Conservation (phyloP, 495 filamentous ascomycete species). For the Pseudoneurospora amorphoporcata region DNA sequence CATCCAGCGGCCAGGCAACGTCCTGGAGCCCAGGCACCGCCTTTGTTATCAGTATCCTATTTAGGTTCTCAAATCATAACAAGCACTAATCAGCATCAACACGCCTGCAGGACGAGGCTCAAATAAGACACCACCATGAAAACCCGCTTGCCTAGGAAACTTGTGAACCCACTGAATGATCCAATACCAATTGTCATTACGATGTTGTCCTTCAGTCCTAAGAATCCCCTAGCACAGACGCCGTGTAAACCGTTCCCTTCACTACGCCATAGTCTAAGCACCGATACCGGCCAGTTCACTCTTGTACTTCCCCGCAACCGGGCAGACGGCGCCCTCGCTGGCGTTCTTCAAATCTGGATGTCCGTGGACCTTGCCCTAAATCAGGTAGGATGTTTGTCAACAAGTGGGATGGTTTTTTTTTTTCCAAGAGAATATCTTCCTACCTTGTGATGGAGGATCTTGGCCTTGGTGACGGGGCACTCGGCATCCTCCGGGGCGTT, state of each 20-base stretch:
- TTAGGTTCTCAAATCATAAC: not conserved
- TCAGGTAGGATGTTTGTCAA: no score
- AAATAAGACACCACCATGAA: not conserved
- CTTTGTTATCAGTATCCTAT: not conserved
- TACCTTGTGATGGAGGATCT: not conserved
- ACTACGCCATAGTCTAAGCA: not conserved
- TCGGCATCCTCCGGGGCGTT: slow-evolving; percentile 31
- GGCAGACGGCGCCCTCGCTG: slow-evolving; percentile 26
- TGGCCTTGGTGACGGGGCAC: slow-evolving; percentile 41
- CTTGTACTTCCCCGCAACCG: slow-evolving; percentile 24
- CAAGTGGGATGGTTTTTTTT: no score
- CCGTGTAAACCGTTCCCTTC: not conserved
- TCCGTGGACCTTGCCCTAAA: slow-evolving; percentile 27
- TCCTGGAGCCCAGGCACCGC: not conserved
- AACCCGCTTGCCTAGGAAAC: not conserved
- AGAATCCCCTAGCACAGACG: not conserved
- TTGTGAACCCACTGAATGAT: not conserved
- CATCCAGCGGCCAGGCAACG: not conserved
- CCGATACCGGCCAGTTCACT: not conserved
- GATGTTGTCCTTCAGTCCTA: not conserved
- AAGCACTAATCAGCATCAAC: not conserved
- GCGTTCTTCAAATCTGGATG: slow-evolving; percentile 26
- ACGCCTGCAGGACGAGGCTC: not conserved
- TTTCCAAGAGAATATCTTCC: no score
- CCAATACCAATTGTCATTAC: not conserved